phyloP scores from a whole-genome alignment of 352 stramenopile species.

The Elongisporangium senticosum region DNA sequence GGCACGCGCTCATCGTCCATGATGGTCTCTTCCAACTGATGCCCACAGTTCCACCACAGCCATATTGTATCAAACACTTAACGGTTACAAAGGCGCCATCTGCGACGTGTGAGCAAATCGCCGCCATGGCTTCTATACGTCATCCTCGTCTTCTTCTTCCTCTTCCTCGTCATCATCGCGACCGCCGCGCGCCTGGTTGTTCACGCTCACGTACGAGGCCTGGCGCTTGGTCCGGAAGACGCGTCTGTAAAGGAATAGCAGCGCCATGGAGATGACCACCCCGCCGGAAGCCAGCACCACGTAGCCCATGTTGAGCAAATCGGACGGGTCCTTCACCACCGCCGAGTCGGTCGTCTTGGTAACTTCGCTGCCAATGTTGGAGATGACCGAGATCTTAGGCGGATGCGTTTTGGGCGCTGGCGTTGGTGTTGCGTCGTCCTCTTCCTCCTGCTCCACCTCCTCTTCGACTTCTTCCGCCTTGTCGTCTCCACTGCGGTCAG shows the following conservation, averaged over 20 bases:
- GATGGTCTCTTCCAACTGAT: background rate
- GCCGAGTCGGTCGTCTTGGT: slow-evolving; percentile 16
- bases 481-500: background rate
- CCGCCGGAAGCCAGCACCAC: slow-evolving; percentile 55
- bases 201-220: slow-evolving; percentile 67
- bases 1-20: slow-evolving; percentile 43
- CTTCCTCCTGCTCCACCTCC: background rate
- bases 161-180: slow-evolving; percentile 21
- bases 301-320: slow-evolving; percentile 54
- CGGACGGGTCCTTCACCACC: slow-evolving; percentile 19
- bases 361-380: slow-evolving; percentile 1
- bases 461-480: background rate
- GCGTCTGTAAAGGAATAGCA: slow-evolving; percentile 65
- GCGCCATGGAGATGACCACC: slow-evolving; percentile 50
- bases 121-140: slow-evolving; percentile 8
- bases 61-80: background rate
- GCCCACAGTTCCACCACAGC: background rate
- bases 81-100: background rate
- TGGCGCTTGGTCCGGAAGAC: slow-evolving; percentile 53
- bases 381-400: background rate
- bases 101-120: slow-evolving; percentile 23
- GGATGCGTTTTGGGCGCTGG: background rate
- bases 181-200: slow-evolving; percentile 28
- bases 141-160: slow-evolving; percentile 32
- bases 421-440: background rate